Evolutionary conservation across 345 rosid genomes (phyloP).

Genomic region (Gossypium ekmanianum): DNA sequence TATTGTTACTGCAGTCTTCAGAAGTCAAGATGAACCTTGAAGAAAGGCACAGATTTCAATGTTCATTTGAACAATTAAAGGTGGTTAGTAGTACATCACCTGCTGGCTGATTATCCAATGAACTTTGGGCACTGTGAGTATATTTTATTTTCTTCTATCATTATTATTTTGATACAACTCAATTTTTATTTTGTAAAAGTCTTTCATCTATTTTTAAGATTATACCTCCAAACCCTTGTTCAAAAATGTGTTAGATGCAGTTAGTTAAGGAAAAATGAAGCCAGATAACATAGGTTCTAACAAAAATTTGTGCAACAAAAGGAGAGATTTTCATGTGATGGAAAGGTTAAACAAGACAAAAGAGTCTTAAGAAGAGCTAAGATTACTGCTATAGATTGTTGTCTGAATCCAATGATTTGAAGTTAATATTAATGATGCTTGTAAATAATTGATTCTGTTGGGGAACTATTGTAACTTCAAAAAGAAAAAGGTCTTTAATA

Average conservation of each 20-base stretch:
- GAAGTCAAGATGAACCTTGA: constrained; percentile 43
- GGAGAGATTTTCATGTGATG: neutral
- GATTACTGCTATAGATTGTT: neutral
- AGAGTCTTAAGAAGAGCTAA: neutral
- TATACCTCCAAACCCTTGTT: neutral
- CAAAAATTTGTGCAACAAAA: neutral
- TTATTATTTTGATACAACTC: neutral
- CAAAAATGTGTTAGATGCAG: neutral
- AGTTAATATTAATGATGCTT: neutral
- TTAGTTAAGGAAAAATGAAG: neutral
- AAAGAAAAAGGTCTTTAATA: neutral
- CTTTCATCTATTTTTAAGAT: neutral
- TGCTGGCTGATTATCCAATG: neutral
- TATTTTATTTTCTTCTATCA: neutral
- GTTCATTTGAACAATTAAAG: constrained; percentile 40
- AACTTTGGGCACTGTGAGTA: neutral
- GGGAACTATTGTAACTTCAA: too few relatives aligned
- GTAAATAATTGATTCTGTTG: too few relatives aligned
- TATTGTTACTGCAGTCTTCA: constrained; percentile 37
- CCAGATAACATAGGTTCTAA: neutral
- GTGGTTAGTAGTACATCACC: constrained; percentile 22
- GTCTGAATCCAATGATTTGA: neutral
- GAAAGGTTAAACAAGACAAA: neutral
- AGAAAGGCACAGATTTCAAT: constrained; percentile 49
- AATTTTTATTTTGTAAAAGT: neutral